phyloP scores from a whole-genome alignment of 2,329 filamentous ascomycete species.

The Apiospora aurea region DNA sequence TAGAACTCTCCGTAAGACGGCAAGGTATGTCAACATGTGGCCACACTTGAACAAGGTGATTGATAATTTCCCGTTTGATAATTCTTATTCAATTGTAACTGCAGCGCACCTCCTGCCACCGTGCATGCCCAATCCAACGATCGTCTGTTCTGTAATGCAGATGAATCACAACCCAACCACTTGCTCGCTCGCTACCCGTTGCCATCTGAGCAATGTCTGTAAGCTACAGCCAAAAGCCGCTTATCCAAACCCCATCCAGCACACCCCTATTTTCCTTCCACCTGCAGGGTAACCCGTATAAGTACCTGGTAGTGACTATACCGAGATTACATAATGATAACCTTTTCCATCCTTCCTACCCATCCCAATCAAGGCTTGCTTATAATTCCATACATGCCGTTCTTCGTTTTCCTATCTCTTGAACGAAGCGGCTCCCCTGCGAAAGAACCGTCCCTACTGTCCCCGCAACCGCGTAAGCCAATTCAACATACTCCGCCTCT shows the following conservation, averaged over 20 bases:
- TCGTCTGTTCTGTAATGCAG: neutral
- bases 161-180: neutral
- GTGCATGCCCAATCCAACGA: neutral
- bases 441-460: conserved; percentile 36
- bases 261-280: neutral
- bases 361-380: neutral
- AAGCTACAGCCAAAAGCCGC: neutral
- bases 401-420: neutral
- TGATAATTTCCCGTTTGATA: too few species aligned
- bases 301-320: neutral
- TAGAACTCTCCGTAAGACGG: neutral
- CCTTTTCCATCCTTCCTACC: neutral
- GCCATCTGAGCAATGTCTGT: neutral
- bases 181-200: neutral
- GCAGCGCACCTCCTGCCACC: too few species aligned
- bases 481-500: conserved; percentile 40
- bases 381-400: neutral
- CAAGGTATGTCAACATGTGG: neutral
- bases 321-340: neutral
- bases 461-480: conserved; percentile 43
- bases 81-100: too few species aligned
- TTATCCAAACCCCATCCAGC: neutral
- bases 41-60: neutral
- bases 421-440: neutral
- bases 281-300: neutral